phyloP scores from a whole-genome alignment of 495 filamentous ascomycete species.

The Penicillium chermesinum region DNA sequence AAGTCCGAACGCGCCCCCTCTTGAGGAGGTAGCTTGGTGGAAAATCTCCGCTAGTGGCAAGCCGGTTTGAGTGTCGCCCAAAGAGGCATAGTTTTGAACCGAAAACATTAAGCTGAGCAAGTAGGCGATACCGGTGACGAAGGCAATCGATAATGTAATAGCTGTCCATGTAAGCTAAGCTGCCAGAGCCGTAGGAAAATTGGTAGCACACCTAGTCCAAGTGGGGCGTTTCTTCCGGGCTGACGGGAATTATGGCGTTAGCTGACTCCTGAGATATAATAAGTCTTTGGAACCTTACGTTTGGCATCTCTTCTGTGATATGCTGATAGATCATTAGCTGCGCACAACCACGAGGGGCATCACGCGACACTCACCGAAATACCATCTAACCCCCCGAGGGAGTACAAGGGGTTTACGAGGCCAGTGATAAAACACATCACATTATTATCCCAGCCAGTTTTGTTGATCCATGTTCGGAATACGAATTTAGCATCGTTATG shows the following conservation, averaged over 20 bases:
- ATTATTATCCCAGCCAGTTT: conserved; percentile 60
- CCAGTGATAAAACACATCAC: conserved; percentile 73
- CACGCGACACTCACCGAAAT: conserved; percentile 34
- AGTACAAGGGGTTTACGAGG: conserved; percentile 72
- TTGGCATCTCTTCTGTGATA: conserved; percentile 72
- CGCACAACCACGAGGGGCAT: not conserved
- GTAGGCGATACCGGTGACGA: conserved; percentile 39
- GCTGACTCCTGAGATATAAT: no score
- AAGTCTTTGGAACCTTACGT: conserved; percentile 39
- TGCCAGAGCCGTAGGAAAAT: no score
- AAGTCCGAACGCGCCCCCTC: conserved; percentile 46
- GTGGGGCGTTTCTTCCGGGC: conserved; percentile 29
- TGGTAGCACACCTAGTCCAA: conserved; percentile 31
- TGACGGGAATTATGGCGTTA: no score
- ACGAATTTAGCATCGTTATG: conserved; percentile 59
- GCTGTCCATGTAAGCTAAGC: conserved; percentile 28
- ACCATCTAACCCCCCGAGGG: conserved; percentile 66
- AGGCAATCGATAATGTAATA: conserved; percentile 40
- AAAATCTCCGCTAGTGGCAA: conserved; percentile 74
- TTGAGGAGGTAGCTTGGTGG: conserved; percentile 61
- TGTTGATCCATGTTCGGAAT: conserved; percentile 60
- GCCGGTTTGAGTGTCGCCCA: conserved; percentile 38
- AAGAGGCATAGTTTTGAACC: conserved; percentile 32
- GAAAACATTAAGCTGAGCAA: conserved; percentile 45
- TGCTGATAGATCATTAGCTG: conserved; percentile 41